phyloP scores from a whole-genome alignment of 768 basidiomycete genomes.

The Leccinum ochraceum region DNA sequence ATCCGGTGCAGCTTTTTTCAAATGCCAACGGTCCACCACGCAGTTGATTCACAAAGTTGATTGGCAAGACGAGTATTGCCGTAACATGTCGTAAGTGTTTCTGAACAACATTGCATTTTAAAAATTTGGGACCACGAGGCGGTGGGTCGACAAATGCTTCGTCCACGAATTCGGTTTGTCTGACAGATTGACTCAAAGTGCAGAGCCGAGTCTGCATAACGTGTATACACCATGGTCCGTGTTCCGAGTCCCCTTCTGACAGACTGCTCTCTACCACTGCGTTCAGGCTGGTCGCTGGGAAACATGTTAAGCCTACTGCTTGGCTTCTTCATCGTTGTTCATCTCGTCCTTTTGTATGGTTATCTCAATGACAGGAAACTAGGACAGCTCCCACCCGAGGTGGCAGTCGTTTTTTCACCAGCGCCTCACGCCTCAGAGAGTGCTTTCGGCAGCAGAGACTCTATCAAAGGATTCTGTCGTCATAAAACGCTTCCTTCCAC shows the following conservation, averaged over 20 bases:
- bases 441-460: conserved; percentile 38
- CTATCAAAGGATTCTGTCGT: conserved; percentile 37
- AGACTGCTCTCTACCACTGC: neutral
- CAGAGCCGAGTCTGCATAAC: neutral
- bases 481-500: conserved; percentile 52
- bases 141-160: neutral
- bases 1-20: neutral
- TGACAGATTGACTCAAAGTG: neutral
- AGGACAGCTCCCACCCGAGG: conserved; percentile 48
- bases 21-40: neutral
- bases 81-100: neutral
- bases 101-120: neutral
- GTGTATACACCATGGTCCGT: neutral
- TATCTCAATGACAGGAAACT: conserved; percentile 57
- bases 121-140: neutral
- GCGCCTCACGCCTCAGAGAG: conserved; percentile 47
- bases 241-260: neutral
- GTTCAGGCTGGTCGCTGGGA: neutral
- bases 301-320: conserved; percentile 23
- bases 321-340: conserved; percentile 6
- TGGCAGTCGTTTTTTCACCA: conserved; percentile 47
- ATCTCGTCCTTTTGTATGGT: conserved; percentile 39
- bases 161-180: neutral
- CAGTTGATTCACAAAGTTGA: neutral
- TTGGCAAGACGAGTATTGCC: neutral